Evolutionary conservation across 805 yeast genomes (phyloP).

Genomic region (Jamesozyma gamospora): DNA sequence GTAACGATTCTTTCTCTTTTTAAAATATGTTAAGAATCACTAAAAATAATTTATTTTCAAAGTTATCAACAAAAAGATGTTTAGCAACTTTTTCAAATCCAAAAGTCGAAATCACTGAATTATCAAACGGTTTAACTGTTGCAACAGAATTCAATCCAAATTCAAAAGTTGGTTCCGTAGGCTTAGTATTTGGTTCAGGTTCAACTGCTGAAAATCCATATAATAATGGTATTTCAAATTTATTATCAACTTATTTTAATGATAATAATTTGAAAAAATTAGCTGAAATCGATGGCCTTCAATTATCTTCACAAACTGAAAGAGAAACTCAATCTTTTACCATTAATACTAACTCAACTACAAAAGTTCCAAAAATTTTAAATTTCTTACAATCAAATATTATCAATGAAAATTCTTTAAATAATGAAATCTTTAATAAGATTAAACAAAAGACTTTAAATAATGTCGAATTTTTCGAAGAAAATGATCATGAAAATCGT

Average conservation of each 20-base stretch:
- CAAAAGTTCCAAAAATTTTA: constrained; percentile 43
- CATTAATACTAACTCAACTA: constrained; percentile 40
- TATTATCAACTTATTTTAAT: constrained; percentile 43
- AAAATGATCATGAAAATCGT: constrained; percentile 40
- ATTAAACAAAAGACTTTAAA: constrained; percentile 39
- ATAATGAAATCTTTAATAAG: constrained; percentile 38
- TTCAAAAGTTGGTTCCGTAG: constrained; percentile 44
- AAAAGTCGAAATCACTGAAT: constrained; percentile 59
- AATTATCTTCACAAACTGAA: constrained; percentile 42
- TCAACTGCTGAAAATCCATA: constrained; percentile 69
- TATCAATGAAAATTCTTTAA: constrained; percentile 13
- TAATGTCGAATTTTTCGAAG: constrained; percentile 47
- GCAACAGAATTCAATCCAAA: constrained; percentile 56
- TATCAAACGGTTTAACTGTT: constrained; percentile 64
- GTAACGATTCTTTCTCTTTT: no score
- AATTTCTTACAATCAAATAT: constrained; percentile 38
- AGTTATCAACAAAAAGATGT: constrained; percentile 1
- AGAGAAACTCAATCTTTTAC: constrained; percentile 58
- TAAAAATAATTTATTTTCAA: constrained; percentile 6
- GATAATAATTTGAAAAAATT: constrained; percentile 14
- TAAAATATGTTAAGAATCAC: constrained; percentile 11
- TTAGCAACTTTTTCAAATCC: constrained; percentile 25
- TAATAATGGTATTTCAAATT: constrained; percentile 71
- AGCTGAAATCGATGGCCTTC: constrained; percentile 44
- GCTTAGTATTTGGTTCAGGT: constrained; percentile 68